Conservation (phyloP, 2,329 filamentous ascomycete genomes). For the Colletotrichum tanaceti region DNA sequence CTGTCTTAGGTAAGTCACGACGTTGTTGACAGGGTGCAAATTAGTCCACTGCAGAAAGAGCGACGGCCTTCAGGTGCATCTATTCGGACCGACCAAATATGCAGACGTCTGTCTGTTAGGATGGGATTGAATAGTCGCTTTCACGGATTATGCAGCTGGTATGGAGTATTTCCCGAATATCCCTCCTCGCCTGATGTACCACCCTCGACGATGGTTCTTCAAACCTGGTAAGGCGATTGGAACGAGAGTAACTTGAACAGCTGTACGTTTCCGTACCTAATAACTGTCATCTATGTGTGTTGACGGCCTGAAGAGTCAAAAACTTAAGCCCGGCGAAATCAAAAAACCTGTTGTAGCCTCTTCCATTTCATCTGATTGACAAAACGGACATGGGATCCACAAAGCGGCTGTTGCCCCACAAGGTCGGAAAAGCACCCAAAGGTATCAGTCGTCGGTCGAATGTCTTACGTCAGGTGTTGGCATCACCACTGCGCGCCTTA, state of each 20-base stretch:
- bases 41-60: neutral
- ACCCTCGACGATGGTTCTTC: neutral
- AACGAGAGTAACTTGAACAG: neutral
- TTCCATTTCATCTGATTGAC: conserved; percentile 13
- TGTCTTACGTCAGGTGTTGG: neutral
- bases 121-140: neutral
- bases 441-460: neutral
- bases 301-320: conserved; percentile 3
- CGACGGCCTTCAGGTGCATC: no score
- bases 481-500: neutral
- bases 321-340: neutral
- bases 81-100: no score
- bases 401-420: neutral
- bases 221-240: neutral
- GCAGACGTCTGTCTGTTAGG: no score
- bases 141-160: neutral
- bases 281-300: neutral
- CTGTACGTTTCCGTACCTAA: neutral
- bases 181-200: neutral
- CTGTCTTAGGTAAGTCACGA: conserved; percentile 14
- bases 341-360: neutral
- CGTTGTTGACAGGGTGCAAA: neutral
- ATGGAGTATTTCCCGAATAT: no score
- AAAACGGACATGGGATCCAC: conserved; percentile 6
- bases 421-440: no score